Evolutionary conservation across 2,329 filamentous ascomycete species (phyloP).

Genomic region (Sarocladium strictum): DNA sequence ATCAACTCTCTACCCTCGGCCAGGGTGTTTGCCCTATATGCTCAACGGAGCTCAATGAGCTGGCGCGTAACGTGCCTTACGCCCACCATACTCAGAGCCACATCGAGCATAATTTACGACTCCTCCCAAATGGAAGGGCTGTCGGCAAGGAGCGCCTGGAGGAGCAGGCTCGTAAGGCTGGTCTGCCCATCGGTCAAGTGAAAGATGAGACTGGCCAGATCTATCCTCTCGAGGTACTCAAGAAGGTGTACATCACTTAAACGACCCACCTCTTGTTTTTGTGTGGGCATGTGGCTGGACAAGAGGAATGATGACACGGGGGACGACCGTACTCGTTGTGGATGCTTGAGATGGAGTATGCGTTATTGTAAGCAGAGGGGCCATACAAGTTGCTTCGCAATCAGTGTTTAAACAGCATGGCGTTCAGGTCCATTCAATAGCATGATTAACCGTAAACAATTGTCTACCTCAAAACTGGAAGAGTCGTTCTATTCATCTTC

Average conservation of each 20-base stretch:
- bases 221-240: slow-evolving; percentile 44
- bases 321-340: no score
- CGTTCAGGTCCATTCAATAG: neutral
- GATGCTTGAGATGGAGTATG: no score
- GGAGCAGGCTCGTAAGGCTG: slow-evolving; percentile 74
- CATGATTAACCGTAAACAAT: no score
- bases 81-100: slow-evolving; percentile 93
- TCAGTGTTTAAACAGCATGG: no score
- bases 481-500: no score
- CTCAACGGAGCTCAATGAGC: slow-evolving; percentile 86
- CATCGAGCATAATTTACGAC: slow-evolving; percentile 78
- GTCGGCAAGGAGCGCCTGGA: slow-evolving; percentile 72
- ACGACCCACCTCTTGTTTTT: no score
- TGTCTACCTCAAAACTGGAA: no score
- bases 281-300: no score
- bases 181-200: slow-evolving; percentile 58
- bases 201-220: slow-evolving; percentile 61
- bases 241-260: slow-evolving; percentile 87
- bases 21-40: slow-evolving; percentile 91
- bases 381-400: no score
- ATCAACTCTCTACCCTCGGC: slow-evolving; percentile 40
- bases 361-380: no score
- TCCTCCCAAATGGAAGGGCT: slow-evolving; percentile 81
- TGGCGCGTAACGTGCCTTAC: slow-evolving; percentile 84
- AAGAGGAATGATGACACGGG: no score